Conservation (phyloP, 805 yeast genomes). For the Zygotorulaspora sp. region DNA sequence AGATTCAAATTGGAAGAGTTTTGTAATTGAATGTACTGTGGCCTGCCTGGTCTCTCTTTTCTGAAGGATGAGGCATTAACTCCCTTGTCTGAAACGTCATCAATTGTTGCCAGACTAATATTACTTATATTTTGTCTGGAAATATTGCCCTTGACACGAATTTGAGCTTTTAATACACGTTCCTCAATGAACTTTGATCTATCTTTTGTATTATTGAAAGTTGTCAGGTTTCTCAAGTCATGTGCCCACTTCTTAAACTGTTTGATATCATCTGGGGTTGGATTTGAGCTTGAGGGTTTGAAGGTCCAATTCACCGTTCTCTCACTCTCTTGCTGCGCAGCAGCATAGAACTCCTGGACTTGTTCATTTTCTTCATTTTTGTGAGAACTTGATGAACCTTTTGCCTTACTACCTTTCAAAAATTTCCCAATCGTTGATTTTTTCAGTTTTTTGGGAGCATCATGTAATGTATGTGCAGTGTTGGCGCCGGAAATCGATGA, state of each 20-base stretch:
- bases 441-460: constrained; percentile 18
- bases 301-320: constrained; percentile 29
- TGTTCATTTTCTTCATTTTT: constrained; percentile 11
- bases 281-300: constrained; percentile 27
- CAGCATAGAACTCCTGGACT: constrained; percentile 10
- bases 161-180: constrained; percentile 26
- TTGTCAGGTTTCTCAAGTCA: constrained; percentile 50
- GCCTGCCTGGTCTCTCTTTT: constrained; percentile 18
- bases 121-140: constrained; percentile 7
- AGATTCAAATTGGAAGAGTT: constrained; percentile 11
- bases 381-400: constrained; percentile 4
- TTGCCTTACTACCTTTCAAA: constrained; percentile 18
- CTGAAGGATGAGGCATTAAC: constrained; percentile 8
- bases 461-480: constrained; percentile 7
- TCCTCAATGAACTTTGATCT: constrained; percentile 48
- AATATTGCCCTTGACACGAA: constrained; percentile 6
- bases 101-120: constrained; percentile 5
- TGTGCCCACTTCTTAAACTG: constrained; percentile 51
- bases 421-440: constrained; percentile 23
- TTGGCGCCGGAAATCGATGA: constrained; percentile 17
- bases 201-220: constrained; percentile 43
- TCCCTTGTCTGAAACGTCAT: constrained; percentile 3
- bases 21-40: constrained; percentile 29
- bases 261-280: constrained; percentile 40
- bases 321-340: constrained; percentile 15